These are phyloP conservation scores for Zygoascus tannicola DNA, from an alignment of 805 yeast species.

Conservation along the genomic window DNA sequence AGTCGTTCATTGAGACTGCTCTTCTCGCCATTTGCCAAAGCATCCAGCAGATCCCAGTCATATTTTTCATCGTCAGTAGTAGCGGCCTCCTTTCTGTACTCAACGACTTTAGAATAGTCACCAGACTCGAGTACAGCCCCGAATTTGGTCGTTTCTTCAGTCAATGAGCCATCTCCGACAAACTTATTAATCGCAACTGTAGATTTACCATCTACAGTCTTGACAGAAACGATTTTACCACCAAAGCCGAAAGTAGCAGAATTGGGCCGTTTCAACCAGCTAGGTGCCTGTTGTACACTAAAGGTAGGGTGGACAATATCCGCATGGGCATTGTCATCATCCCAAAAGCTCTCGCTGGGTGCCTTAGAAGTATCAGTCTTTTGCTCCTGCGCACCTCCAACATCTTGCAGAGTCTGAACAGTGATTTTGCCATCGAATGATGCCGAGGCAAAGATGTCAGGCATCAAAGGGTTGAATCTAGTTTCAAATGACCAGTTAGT, in stretches of 20 bases:
- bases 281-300: constrained; percentile 71
- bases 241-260: constrained; percentile 89
- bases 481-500: constrained; percentile 92
- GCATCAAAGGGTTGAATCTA: constrained; percentile 76
- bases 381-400: constrained; percentile 32
- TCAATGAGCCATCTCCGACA: constrained; percentile 31
- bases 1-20: constrained; percentile 20
- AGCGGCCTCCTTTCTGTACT: constrained; percentile 9
- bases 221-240: constrained; percentile 64
- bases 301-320: constrained; percentile 49
- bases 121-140: constrained; percentile 43
- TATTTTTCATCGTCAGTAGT: constrained; percentile 16
- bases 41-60: constrained; percentile 31
- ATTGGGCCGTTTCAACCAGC: constrained; percentile 71
- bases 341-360: constrained; percentile 79
- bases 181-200: constrained; percentile 37
- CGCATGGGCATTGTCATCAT: constrained; percentile 29
- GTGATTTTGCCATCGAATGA: constrained; percentile 77
- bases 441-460: constrained; percentile 59
- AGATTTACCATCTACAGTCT: constrained; percentile 35
- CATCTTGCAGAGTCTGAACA: constrained; percentile 71
- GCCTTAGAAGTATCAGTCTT: constrained; percentile 22
- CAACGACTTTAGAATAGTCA: constrained; percentile 13
- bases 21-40: constrained; percentile 21
- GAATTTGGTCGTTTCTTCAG: constrained; percentile 33